phyloP scores from a whole-genome alignment of 2,329 filamentous ascomycete genomes.

The Penicillium olsonii region DNA sequence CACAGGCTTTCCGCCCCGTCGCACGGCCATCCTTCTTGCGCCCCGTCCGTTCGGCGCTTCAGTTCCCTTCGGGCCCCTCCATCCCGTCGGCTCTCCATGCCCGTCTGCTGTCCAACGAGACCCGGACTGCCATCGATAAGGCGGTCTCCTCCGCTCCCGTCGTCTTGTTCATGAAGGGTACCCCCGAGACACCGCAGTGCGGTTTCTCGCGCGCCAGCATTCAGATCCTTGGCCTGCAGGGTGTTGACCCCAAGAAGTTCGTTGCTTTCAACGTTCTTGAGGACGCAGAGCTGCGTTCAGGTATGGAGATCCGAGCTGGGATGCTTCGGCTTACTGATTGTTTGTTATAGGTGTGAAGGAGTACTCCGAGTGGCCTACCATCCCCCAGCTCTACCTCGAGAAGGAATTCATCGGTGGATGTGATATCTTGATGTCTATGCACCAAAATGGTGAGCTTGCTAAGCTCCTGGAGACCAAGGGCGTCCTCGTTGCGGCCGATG shows the following conservation, averaged over 20 bases:
- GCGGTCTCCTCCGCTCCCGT: conserved; percentile 86
- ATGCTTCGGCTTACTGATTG: neutral
- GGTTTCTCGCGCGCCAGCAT: conserved; percentile 94
- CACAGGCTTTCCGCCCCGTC: conserved; percentile 34
- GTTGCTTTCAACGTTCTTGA: conserved; percentile 98
- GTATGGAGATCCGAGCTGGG: conserved; percentile 49
- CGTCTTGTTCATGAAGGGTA: conserved; percentile 99
- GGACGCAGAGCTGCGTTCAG: conserved; percentile 79
- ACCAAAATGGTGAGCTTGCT: conserved; percentile 89
- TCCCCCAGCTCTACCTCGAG: conserved; percentile 92
- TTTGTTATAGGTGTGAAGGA: conserved; percentile 83
- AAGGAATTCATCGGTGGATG: conserved; percentile 98
- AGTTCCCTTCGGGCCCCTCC: conserved; percentile 30
- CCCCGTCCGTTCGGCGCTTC: conserved; percentile 18
- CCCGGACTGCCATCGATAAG: conserved; percentile 81
- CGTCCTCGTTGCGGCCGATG: conserved; percentile 70
- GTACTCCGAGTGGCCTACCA: conserved; percentile 98
- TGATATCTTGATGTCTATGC: conserved; percentile 95
- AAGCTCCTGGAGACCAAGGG: conserved; percentile 91
- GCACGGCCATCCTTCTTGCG: conserved; percentile 26
- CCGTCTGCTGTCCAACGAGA: conserved; percentile 78
- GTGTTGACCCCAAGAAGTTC: conserved; percentile 93
- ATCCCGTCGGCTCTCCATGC: conserved; percentile 40
- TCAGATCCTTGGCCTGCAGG: conserved; percentile 91
- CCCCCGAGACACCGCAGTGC: conserved; percentile 92